phyloP scores from a whole-genome alignment of 352 stramenopile genomes.

The Phytopythium aichiense region DNA sequence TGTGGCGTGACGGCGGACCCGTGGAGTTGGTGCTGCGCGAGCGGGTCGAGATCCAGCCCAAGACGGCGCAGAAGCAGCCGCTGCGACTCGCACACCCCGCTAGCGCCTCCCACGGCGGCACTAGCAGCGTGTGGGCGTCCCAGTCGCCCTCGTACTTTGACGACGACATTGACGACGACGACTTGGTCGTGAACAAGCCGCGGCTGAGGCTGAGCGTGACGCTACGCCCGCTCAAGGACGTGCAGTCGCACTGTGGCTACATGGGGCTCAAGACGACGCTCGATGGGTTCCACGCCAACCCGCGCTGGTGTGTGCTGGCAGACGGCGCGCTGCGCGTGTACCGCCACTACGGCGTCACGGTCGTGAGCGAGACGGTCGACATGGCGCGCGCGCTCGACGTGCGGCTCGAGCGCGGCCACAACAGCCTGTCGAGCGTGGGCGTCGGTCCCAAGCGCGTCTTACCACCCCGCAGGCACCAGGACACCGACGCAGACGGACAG shows the following conservation, averaged over 20 bases:
- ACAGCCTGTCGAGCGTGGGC: background rate
- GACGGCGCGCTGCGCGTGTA: conserved; percentile 63
- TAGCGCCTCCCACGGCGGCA: conserved; percentile 1
- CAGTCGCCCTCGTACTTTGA: conserved; percentile 1
- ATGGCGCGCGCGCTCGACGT: conserved; percentile 48
- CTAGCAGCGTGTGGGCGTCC: conserved; percentile 4
- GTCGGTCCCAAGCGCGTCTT: background rate
- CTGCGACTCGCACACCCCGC: conserved; percentile 30
- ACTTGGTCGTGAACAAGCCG: background rate
- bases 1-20: conserved; percentile 36
- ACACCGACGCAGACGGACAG: background rate
- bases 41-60: conserved; percentile 52
- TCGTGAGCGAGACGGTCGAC: conserved; percentile 54
- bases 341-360: conserved; percentile 65
- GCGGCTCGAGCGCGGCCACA: conserved; percentile 24
- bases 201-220: conserved; percentile 32
- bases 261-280: conserved; percentile 62
- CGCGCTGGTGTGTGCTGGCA: conserved; percentile 69
- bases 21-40: conserved; percentile 38
- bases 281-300: conserved; percentile 53
- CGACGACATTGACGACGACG: conserved; percentile 9
- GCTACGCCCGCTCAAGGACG: conserved; percentile 43
- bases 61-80: conserved; percentile 53
- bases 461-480: background rate
- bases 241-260: conserved; percentile 57